Conservation (phyloP, 306 rosid species). For the Elaeagnus macrophylla region DNA sequence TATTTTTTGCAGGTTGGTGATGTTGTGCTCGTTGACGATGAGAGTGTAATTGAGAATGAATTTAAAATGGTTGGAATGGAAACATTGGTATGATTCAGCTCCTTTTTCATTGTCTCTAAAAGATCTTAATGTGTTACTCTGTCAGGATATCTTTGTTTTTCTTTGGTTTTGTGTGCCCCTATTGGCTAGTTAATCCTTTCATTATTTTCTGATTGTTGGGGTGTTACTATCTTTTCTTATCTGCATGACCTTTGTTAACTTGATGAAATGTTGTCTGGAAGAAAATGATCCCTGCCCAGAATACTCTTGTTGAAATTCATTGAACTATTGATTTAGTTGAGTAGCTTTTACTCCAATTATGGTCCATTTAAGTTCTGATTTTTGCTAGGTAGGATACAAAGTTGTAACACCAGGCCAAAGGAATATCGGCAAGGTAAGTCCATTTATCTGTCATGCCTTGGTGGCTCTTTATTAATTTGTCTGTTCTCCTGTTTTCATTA, state of each 20-base stretch:
- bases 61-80: slow-evolving; percentile 75
- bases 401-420: slow-evolving; percentile 79
- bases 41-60: slow-evolving; percentile 57
- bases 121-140: neutral
- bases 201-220: too few species aligned
- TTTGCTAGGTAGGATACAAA: slow-evolving; percentile 85
- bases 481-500: slow-evolving; percentile 11
- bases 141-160: neutral
- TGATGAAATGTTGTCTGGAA: too few species aligned
- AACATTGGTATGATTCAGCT: slow-evolving; percentile 53
- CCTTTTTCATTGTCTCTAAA: neutral
- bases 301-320: too few species aligned
- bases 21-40: slow-evolving; percentile 80
- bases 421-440: slow-evolving; percentile 67
- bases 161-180: too few species aligned
- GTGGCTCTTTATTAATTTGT: slow-evolving; percentile 1
- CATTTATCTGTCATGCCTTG: slow-evolving; percentile 7
- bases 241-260: too few species aligned
- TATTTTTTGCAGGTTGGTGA: slow-evolving; percentile 71
- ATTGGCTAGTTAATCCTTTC: too few species aligned
- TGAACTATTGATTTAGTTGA: neutral
- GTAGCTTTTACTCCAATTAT: neutral
- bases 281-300: too few species aligned
- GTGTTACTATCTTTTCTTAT: too few species aligned
- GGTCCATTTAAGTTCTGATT: slow-evolving; percentile 20